phyloP scores from a whole-genome alignment of 2,329 filamentous ascomycete species.

The Microcyclosporella mali region DNA sequence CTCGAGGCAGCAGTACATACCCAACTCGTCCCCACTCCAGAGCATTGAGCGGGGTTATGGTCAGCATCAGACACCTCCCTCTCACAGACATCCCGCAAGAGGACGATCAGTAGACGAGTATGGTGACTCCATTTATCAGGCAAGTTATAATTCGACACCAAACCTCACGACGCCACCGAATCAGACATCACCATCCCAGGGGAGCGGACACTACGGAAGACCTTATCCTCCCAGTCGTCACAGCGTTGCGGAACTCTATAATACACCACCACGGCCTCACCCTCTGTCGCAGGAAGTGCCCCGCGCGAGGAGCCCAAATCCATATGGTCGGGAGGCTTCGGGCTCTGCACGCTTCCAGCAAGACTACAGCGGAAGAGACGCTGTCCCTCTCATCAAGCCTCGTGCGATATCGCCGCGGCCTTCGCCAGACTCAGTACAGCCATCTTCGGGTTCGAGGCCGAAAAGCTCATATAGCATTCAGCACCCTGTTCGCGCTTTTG shows the following conservation, averaged over 20 bases:
- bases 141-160: constrained; percentile 25
- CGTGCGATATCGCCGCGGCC: constrained; percentile 28
- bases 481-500: constrained; percentile 28
- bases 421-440: constrained; percentile 14
- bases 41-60: constrained; percentile 26
- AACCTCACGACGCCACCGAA: constrained; percentile 15
- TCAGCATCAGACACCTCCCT: constrained; percentile 20
- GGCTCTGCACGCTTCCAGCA: constrained; percentile 12
- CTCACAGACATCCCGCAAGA: constrained; percentile 17
- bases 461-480: constrained; percentile 28
- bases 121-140: constrained; percentile 24
- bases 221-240: constrained; percentile 22
- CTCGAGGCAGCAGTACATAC: constrained; percentile 23
- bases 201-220: constrained; percentile 18
- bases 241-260: constrained; percentile 30
- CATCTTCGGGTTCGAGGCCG: constrained; percentile 12
- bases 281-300: constrained; percentile 33
- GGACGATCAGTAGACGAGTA: constrained; percentile 29
- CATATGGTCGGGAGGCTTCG: constrained; percentile 7
- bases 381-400: constrained; percentile 27
- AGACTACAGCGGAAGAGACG: constrained; percentile 13
- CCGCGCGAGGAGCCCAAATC: constrained; percentile 27
- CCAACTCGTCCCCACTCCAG: constrained; percentile 27
- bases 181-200: constrained; percentile 20
- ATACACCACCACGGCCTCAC: constrained; percentile 30